Evolutionary conservation across 257 asterid species (phyloP).

Genomic region (Solanum medicagineum): DNA sequence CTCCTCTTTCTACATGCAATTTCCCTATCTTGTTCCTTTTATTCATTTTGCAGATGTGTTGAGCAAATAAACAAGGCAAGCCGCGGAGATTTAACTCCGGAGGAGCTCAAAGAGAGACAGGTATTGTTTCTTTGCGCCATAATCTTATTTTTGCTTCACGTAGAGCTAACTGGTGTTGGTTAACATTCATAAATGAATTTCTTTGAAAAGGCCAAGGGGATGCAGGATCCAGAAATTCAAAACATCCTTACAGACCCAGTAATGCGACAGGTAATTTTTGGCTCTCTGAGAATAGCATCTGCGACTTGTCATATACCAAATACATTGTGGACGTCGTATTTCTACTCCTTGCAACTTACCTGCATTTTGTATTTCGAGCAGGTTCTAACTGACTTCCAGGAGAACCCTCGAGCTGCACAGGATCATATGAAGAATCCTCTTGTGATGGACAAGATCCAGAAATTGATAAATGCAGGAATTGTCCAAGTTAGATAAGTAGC

Average conservation of each 20-base stretch:
- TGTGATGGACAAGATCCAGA: conserved; percentile 88
- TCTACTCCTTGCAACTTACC: background rate
- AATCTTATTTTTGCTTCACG: background rate
- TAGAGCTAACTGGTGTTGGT: background rate
- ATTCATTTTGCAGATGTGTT: conserved; percentile 46
- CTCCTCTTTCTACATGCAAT: background rate
- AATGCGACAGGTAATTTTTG: conserved; percentile 71
- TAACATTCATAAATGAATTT: background rate
- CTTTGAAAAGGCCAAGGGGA: conserved; percentile 57
- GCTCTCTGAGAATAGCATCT: background rate
- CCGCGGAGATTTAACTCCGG: conserved; percentile 89
- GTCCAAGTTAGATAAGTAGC: conserved; percentile 47
- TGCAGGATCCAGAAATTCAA: conserved; percentile 96
- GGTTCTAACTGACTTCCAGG: conserved; percentile 75
- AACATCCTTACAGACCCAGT: conserved; percentile 89
- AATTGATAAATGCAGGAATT: conserved; percentile 76
- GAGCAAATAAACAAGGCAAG: conserved; percentile 77
- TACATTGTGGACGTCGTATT: background rate
- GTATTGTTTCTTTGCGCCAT: conserved; percentile 10
- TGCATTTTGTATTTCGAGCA: background rate
- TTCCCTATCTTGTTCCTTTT: background rate
- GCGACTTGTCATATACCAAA: background rate
- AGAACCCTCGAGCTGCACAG: conserved; percentile 75
- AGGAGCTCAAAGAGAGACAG: conserved; percentile 97
- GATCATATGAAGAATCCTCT: conserved; percentile 78